A percentile compares a stretch with the other conserved stretches of the same genome.
Evolutionary conservation across 495 filamentous ascomycete genomes (phyloP).

Genomic region (Aspergillus diversus): DNA sequence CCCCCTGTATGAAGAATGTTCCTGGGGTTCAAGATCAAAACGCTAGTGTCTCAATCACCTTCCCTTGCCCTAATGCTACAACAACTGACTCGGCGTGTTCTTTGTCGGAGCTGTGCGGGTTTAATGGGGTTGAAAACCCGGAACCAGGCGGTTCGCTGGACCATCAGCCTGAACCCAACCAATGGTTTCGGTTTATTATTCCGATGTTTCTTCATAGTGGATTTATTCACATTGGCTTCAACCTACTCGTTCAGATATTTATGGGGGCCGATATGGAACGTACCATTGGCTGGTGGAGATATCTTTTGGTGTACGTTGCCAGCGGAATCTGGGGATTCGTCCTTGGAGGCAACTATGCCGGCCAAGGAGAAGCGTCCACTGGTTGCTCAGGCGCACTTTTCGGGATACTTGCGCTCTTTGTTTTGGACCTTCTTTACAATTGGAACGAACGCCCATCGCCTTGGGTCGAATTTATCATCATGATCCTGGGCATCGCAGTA

Average conservation of each 20-base stretch:
- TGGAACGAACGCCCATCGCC: conserved; percentile 79
- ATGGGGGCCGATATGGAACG: conserved; percentile 90
- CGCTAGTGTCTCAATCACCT: conserved; percentile 52
- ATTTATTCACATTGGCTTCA: conserved; percentile 92
- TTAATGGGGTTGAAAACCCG: conserved; percentile 71
- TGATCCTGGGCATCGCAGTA: conserved; percentile 80
- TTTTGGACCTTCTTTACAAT: conserved; percentile 90
- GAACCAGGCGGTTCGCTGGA: conserved; percentile 38
- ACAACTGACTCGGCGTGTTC: conserved; percentile 62
- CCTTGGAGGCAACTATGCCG: conserved; percentile 90
- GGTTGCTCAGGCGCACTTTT: conserved; percentile 91
- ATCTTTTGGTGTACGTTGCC: conserved; percentile 83
- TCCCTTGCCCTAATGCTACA: conserved; percentile 79
- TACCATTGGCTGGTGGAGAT: conserved; percentile 82
- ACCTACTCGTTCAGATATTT: conserved; percentile 85
- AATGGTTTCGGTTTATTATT: conserved; percentile 95
- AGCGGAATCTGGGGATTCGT: conserved; percentile 97
- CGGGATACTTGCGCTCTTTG: conserved; percentile 82
- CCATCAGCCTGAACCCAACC: conserved; percentile 67
- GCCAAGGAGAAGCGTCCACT: conserved; percentile 74
- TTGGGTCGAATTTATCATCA: conserved; percentile 78
- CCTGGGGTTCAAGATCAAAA: conserved; percentile 68
- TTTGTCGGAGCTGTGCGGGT: conserved; percentile 80
- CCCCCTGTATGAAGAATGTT: conserved; percentile 91
- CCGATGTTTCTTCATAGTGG: conserved; percentile 96